Base-by-base conservation (phyloP, 2,329 filamentous ascomycete species). In the Aureobasidium vineae region DNA sequence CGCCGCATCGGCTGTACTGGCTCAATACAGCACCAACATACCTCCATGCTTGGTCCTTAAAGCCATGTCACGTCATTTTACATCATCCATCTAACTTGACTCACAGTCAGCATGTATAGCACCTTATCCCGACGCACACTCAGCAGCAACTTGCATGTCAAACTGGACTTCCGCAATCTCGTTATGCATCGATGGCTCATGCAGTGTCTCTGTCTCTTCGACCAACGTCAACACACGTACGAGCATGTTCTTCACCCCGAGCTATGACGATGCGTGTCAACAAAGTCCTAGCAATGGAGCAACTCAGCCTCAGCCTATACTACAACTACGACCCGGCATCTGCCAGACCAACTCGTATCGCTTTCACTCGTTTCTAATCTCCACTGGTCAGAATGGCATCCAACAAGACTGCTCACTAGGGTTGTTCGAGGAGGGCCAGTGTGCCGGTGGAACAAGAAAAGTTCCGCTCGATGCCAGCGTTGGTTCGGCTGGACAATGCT, bases 81-180 rank as follows among this genome's bases (percentile, higher is more conserved):
- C 4, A 16, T 33, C 6, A 56, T 36, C 13, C n/a, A 15, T n/a
- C 50, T 54, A 28, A 21, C 19, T 23, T 15, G 16, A 4, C 7
- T 66, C 19, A 10, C 45, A 66, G 64, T 66, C 64, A 5, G 54
- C 33, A 3, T 66, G 54, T 19, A 60, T 60, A 41, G 41, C 64
- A 19, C 54, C 64, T 26, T 66, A 57, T 45, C 45, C 64, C 3
- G 40, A 43, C 4, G 16, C 52, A 13, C 54, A 66, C 31, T 45
- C 53, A 23, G 19, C 43, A 23, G 26, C 49, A 7, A 57, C 43
- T 3, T 66, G 64, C n/a, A 43, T 45, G 15, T 21, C 53, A 33
- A 49, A 43, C 26, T 66, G 54, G 54, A 66, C 52, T 19, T 33
- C 31, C 7, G 21, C 26, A n/a, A 53, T 66, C 16, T 38, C 41